Percentiles rank a stretch among this genome's conserved stretches.
phyloP scores from a whole-genome alignment of 1,139 yeast species.

The Sugiyamaella paludigena region DNA sequence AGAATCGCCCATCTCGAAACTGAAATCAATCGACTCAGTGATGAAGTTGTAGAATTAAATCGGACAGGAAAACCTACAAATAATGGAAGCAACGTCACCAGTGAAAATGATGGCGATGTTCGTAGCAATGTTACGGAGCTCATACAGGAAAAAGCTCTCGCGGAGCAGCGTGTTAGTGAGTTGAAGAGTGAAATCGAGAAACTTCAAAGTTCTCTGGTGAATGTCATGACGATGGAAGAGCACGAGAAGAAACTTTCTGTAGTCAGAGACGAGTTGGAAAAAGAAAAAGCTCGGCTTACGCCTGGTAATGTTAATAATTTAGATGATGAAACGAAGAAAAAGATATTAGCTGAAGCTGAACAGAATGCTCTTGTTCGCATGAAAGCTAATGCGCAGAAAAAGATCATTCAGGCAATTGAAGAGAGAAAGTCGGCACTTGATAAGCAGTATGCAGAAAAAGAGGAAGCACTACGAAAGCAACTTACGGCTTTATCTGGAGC shows the following conservation, averaged over 20 bases:
- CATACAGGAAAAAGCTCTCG: slow-evolving; percentile 8
- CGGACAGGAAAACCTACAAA: slow-evolving; percentile 12
- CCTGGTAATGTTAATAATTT: background rate
- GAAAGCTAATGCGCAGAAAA: slow-evolving; percentile 11
- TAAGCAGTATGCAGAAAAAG: slow-evolving; percentile 10
- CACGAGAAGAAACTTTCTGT: slow-evolving; percentile 10
- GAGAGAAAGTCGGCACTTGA: slow-evolving; percentile 1
- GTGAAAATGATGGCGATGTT: background rate
- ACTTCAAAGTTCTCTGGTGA: slow-evolving; percentile 1
- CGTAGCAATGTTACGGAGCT: slow-evolving; percentile 13
- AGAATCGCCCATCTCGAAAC: slow-evolving; percentile 30
- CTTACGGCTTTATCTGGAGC: slow-evolving; percentile 12
- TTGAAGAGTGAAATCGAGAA: slow-evolving; percentile 6
- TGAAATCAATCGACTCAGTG: slow-evolving; percentile 28
- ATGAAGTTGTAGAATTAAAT: slow-evolving; percentile 26
- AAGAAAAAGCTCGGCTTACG: background rate
- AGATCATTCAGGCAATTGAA: slow-evolving; percentile 1
- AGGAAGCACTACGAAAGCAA: slow-evolving; percentile 12
- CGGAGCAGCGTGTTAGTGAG: slow-evolving; percentile 7
- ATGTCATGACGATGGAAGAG: slow-evolving; percentile 1
- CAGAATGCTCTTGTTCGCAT: slow-evolving; percentile 1
- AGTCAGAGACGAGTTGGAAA: slow-evolving; percentile 7
- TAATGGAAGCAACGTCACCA: no score
- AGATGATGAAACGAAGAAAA: slow-evolving; percentile 7
- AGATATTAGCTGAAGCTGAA: slow-evolving; percentile 4